A percentile compares a stretch with the other conserved stretches of the same genome.
Conservation (phyloP, 768 basidiomycete species). For the Psilocybe tampanensis region DNA sequence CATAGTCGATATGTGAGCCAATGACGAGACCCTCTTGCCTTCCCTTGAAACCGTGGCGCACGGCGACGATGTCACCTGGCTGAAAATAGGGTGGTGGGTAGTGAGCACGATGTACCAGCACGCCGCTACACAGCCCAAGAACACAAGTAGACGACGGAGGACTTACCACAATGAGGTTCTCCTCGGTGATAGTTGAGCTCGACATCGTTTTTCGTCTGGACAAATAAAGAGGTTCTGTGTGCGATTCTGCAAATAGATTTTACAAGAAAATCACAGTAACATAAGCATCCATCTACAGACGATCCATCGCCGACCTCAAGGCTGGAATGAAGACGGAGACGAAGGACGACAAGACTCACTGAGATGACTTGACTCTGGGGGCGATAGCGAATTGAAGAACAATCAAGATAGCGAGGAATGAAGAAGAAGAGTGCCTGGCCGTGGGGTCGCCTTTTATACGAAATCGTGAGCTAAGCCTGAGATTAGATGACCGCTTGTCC, state of each 20-base stretch:
- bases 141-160: too few relatives aligned
- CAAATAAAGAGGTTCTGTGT: too few relatives aligned
- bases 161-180: conserved; percentile 20
- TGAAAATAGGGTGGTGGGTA: not conserved
- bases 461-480: conserved; percentile 1
- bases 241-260: too few relatives aligned
- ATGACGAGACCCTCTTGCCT: conserved; percentile 80
- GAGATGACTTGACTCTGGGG: too few relatives aligned
- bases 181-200: conserved; percentile 4
- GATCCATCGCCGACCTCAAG: too few relatives aligned
- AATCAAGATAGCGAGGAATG: not conserved
- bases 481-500: conserved; percentile 25
- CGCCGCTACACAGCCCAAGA: not conserved
- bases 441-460: conserved; percentile 22
- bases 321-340: too few relatives aligned
- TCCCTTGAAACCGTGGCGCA: conserved; percentile 64
- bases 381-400: not conserved
- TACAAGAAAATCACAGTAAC: too few relatives aligned
- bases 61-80: conserved; percentile 83
- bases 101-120: not conserved
- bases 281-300: too few relatives aligned
- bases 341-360: too few relatives aligned
- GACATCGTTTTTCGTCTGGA: too few relatives aligned
- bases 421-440: conserved; percentile 11
- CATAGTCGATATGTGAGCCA: conserved; percentile 70